Evolutionary conservation across 495 filamentous ascomycete genomes (phyloP), one percentile per base, ranked within the genome.

Genomic region (Podospora sp.): DNA sequence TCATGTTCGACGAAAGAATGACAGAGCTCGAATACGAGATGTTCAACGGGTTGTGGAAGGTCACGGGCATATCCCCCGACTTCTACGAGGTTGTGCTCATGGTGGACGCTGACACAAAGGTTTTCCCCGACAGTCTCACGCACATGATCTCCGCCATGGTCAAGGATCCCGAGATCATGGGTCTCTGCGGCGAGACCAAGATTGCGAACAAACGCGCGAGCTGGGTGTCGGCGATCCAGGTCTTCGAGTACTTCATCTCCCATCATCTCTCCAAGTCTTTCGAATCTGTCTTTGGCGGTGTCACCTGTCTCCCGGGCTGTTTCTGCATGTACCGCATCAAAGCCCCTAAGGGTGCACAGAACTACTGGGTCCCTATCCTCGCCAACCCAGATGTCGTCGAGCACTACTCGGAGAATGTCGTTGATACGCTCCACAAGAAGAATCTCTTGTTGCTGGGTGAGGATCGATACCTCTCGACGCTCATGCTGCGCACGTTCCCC

Each of bases 321-420:
- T 99, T 99, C 88, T 97, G 93, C 84, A 99, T 99, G 96, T 99
- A 99, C 80, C 91, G 96, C 70, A 97, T 99, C 86, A 99, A 99
- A 79, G 91, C 95, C 2, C 96, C 96, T 56, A 99, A 99, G 81
- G 95, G 95, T 36, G 96, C 91, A 18, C 92, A 97, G 77, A 97
- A 98, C 79, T 98, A 97, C 80, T 99, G 95, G 96, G 96, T 99
- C 9, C 96, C 96, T 18, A 98, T 99, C 73, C 86, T 99, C 59
- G 96, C 96, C 66, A 99, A 98, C 77, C 96, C 96, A 20, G 96
- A 99, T 74, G 91, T 99, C 26, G 96, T 99, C 58, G 96, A 98
- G 79, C 96, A 98, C 77, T 99, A 99, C 77, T 98, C 95, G 0
- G 96, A 99, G 79, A 98, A 98, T 69, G 93, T 99, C 29, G 95